phyloP scores from a whole-genome alignment of 495 filamentous ascomycete genomes.

The Letharia lupina region DNA sequence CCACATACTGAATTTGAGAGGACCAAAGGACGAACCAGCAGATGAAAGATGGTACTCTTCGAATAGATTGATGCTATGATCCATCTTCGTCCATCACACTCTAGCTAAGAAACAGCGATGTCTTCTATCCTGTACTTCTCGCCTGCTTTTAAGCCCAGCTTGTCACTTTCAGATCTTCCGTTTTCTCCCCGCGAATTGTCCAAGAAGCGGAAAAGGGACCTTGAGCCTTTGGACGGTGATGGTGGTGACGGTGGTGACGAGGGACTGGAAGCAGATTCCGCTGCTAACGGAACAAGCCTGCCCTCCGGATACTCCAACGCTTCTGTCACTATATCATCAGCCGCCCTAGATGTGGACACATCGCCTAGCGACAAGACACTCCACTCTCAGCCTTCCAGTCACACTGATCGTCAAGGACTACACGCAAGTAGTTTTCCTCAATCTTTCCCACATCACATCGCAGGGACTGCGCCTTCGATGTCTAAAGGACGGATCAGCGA shows the following conservation, averaged over 20 bases:
- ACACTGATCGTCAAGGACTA: constrained; percentile 37
- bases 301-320: not conserved
- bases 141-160: constrained; percentile 9
- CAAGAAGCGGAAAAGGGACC: constrained; percentile 11
- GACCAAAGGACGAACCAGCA: not conserved
- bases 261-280: not conserved
- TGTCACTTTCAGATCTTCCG: not conserved
- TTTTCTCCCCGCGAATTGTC: not conserved
- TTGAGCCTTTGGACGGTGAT: not conserved
- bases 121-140: constrained; percentile 12
- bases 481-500: not conserved
- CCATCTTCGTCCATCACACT: not conserved
- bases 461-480: not conserved
- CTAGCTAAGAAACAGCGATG: not conserved
- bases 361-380: constrained; percentile 38
- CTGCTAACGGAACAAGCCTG: not conserved
- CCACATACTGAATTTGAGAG: not conserved
- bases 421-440: constrained; percentile 41
- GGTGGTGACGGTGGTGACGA: not conserved
- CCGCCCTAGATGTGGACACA: constrained; percentile 8
- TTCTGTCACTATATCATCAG: not conserved
- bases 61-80: not conserved
- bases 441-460: constrained; percentile 15
- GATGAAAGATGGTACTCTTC: not conserved
- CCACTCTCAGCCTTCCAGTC: constrained; percentile 43